A percentile compares a stretch with the other conserved stretches of the same genome.
These are phyloP conservation scores for Incumbomyces delicatus DNA, from an alignment of 2,329 filamentous ascomycete genomes.

Conservation along the genomic window DNA sequence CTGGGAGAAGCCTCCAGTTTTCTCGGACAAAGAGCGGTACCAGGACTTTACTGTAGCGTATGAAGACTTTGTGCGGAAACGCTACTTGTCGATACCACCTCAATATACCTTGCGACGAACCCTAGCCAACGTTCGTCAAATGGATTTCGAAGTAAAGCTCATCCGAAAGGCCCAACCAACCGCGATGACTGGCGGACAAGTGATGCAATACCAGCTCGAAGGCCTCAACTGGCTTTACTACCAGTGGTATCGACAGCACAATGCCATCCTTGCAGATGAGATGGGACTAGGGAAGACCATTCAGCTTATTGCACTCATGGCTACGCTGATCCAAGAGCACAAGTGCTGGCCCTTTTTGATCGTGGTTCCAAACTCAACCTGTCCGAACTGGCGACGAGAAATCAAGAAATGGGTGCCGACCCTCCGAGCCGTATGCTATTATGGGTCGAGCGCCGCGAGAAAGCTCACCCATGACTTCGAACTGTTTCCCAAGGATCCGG, in stretches of 20 bases:
- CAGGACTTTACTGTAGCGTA: conserved; percentile 74
- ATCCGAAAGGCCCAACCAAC: conserved; percentile 63
- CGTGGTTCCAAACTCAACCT: conserved; percentile 89
- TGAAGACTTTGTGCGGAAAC: conserved; percentile 71
- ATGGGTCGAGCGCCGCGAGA: conserved; percentile 65
- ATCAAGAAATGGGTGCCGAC: conserved; percentile 87
- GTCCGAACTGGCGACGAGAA: conserved; percentile 94
- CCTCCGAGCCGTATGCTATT: conserved; percentile 83
- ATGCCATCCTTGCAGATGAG: conserved; percentile 88
- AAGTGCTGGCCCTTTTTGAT: conserved; percentile 85
- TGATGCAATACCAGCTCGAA: conserved; percentile 91
- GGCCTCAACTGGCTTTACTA: conserved; percentile 92
- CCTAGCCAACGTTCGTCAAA: conserved; percentile 55
- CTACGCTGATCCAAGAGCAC: conserved; percentile 58
- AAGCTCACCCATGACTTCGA: conserved; percentile 73
- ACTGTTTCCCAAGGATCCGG: conserved; percentile 57
- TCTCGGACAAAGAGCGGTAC: conserved; percentile 59
- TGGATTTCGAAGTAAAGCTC: conserved; percentile 56
- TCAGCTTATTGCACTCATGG: conserved; percentile 75
- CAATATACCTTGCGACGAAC: conserved; percentile 52
- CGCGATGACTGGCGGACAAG: conserved; percentile 62
- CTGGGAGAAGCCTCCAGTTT: conserved; percentile 71
- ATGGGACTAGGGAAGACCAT: conserved; percentile 98
- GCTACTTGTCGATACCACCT: conserved; percentile 57
- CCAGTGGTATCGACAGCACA: conserved; percentile 73